These are phyloP conservation scores for Coemansia sp. DNA, from an alignment of 192 early-diverging fungal species.

Conservation along the genomic window DNA sequence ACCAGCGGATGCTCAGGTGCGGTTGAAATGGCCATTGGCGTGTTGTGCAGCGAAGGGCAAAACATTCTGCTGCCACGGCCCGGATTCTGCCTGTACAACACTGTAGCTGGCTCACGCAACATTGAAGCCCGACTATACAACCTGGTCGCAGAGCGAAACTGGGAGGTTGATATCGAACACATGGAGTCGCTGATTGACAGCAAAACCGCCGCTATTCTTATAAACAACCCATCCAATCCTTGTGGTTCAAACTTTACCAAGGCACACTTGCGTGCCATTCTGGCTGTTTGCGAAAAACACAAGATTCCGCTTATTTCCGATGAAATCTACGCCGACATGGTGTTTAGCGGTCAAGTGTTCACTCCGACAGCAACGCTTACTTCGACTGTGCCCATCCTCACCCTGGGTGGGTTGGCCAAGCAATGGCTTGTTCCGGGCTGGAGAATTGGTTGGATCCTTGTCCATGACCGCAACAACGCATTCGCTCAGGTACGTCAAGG, in stretches of 20 bases:
- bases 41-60: constrained; percentile 71
- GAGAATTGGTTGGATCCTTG: constrained; percentile 85
- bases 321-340: constrained; percentile 91
- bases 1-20: constrained; percentile 79
- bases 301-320: constrained; percentile 82
- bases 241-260: constrained; percentile 84
- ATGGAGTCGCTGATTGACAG: constrained; percentile 78
- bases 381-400: constrained; percentile 76
- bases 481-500: constrained; percentile 64
- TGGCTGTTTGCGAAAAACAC: constrained; percentile 70
- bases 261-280: constrained; percentile 67
- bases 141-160: constrained; percentile 71
- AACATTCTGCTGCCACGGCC: constrained; percentile 85
- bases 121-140: constrained; percentile 80
- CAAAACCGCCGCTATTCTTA: constrained; percentile 74
- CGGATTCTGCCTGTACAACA: constrained; percentile 85
- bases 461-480: constrained; percentile 64
- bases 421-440: constrained; percentile 90
- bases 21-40: constrained; percentile 68
- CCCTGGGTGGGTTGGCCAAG: constrained; percentile 84
- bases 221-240: constrained; percentile 93
- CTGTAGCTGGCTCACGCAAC: constrained; percentile 69
- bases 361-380: constrained; percentile 71
- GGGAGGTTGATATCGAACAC: constrained; percentile 81
- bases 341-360: constrained; percentile 65